Conservation (phyloP, 495 filamentous ascomycete species). For the Hypomontagnella submonticulosa region DNA sequence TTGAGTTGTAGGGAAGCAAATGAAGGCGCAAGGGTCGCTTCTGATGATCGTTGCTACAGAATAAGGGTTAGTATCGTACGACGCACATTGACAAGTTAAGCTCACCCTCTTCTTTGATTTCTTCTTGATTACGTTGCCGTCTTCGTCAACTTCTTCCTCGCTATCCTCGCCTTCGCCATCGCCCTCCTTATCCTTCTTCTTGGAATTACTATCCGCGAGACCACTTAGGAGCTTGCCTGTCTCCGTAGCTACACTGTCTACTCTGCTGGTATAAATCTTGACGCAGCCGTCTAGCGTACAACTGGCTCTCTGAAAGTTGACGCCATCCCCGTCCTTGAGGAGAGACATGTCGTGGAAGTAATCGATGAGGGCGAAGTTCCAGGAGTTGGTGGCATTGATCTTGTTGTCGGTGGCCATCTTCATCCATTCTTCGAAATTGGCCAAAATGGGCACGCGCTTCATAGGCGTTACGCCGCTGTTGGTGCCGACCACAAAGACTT, state of each 20-base stretch:
- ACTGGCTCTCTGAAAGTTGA: constrained; percentile 99
- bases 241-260: constrained; percentile 97
- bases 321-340: constrained; percentile 92
- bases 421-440: constrained; percentile 99
- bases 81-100: background rate
- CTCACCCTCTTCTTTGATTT: constrained; percentile 70
- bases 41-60: constrained; percentile 77
- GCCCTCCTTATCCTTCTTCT: constrained; percentile 69
- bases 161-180: constrained; percentile 78
- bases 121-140: constrained; percentile 79
- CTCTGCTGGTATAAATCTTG: constrained; percentile 98
- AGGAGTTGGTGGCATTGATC: constrained; percentile 98
- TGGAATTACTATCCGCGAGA: constrained; percentile 88
- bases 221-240: constrained; percentile 96
- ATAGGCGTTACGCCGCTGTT: constrained; percentile 86
- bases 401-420: constrained; percentile 99
- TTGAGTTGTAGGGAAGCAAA: constrained; percentile 92
- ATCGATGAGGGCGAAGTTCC: constrained; percentile 99
- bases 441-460: constrained; percentile 94
- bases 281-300: constrained; percentile 98
- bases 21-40: constrained; percentile 88
- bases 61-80: constrained; percentile 8
- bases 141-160: constrained; percentile 82
- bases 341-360: constrained; percentile 99
- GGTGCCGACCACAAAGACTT: constrained; percentile 67